Percentiles rank a stretch among this genome's conserved stretches.
phyloP scores from a whole-genome alignment of 352 stramenopile species.

The Pythium biforme region DNA sequence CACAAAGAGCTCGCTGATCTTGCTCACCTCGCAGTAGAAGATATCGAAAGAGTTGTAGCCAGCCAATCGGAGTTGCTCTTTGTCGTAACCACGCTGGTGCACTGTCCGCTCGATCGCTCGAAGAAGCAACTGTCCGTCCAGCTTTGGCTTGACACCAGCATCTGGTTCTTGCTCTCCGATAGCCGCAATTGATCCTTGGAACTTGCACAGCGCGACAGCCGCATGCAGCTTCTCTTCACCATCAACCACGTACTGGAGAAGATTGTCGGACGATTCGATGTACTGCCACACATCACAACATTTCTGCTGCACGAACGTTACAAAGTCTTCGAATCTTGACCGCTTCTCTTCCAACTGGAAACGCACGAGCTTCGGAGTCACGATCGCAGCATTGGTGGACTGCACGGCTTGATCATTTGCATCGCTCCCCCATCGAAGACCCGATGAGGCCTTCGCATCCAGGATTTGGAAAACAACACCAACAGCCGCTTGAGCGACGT shows the following conservation, averaged over 20 bases:
- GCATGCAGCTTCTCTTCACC: constrained; percentile 79
- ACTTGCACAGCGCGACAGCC: constrained; percentile 72
- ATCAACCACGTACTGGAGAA: constrained; percentile 54
- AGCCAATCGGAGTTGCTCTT: constrained; percentile 72
- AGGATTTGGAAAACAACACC: constrained; percentile 68
- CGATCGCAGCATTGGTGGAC: constrained; percentile 22
- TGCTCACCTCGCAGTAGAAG: constrained; percentile 87
- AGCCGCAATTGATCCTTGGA: constrained; percentile 60
- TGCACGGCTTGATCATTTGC: constrained; percentile 8
- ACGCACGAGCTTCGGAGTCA: constrained; percentile 82
- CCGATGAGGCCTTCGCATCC: constrained; percentile 76
- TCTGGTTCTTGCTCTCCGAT: constrained; percentile 27
- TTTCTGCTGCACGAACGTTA: constrained; percentile 64
- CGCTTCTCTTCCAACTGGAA: constrained; percentile 85
- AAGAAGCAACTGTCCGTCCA: constrained; percentile 65
- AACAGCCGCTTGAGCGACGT: constrained; percentile 59
- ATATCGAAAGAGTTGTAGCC: constrained; percentile 88
- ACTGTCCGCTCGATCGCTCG: constrained; percentile 77
- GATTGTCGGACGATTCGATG: constrained; percentile 50
- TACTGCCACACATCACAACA: constrained; percentile 61
- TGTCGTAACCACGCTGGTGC: constrained; percentile 68
- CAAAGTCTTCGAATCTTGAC: constrained; percentile 52
- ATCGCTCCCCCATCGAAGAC: constrained; percentile 73
- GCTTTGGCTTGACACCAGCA: constrained; percentile 23
- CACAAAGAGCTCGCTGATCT: constrained; percentile 67